Evolutionary conservation across 2,329 filamentous ascomycete species (phyloP), one percentile per base, ranked within the genome.

Genomic region (Cladosporium sp.): DNA sequence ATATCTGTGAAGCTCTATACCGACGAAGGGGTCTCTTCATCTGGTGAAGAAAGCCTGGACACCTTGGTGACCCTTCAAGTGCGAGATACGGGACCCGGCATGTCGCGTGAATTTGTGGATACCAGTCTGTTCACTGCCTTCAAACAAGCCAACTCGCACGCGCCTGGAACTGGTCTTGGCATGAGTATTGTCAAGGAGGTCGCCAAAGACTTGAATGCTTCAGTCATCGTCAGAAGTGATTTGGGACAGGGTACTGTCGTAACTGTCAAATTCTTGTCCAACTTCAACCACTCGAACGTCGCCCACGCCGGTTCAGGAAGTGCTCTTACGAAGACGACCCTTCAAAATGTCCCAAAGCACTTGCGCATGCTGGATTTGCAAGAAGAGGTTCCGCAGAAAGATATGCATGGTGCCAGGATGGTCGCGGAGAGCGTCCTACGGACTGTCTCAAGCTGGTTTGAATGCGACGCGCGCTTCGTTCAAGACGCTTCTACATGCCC

Each of bases 111-210:
- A 2, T 70, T 66, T 43, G 53, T 63, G 18, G 52, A 57, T 7
- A 54, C 63, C 24, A 55, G 60, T 13, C 51, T 68, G 2, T 70
- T 61, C 48, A 57, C 59, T 12, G 63, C 67, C 1, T 70, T 68
- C 52, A 60, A 56, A 22, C 67, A 70, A 47, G 67, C 65, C 42
- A 58, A 68, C 42, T 52, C 61, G 1, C 58, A 65, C 18, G 52
- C 64, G 5, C 53, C 60, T 7, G 67, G 67, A 4, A 68, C 65
- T 12, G 66, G 67, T 0, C 58, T 70, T 5, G 67, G 67, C 12
- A 56, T 70, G n/a, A 61, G 56, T 20, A 67, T 70, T 27, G 65
- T 68, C 18, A 61, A 62, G 19, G 56, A 62, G n/a, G 55, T 69
- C 7, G 61, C 63, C 1, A 54, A 61, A 13, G 53, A 59, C 12